A percentile compares a stretch with the other conserved stretches of the same genome.
These are phyloP conservation scores for Batkoa obscura DNA, from an alignment of 371 early-diverging fungal species.

Conservation along the genomic window DNA sequence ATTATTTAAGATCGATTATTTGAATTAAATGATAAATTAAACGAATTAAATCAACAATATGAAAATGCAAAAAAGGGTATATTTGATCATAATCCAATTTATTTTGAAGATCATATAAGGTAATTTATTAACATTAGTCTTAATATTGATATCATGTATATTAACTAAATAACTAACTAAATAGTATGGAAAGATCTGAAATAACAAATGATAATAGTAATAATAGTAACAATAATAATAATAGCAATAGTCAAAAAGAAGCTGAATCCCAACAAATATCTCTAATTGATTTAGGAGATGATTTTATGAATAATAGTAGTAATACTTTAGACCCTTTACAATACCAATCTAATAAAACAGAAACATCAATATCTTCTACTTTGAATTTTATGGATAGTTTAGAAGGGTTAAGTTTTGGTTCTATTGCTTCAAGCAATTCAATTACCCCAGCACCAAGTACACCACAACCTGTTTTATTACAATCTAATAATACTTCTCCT, in stretches of 20 bases:
- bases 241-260: background rate
- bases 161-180: no score
- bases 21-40: background rate
- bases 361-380: background rate
- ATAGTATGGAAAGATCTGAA: no score
- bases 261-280: background rate
- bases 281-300: conserved; percentile 4
- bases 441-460: background rate
- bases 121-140: no score
- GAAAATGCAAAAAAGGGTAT: conserved; percentile 1
- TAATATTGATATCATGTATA: no score
- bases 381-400: background rate
- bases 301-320: background rate
- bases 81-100: background rate
- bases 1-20: background rate
- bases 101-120: no score
- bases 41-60: background rate
- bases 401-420: background rate
- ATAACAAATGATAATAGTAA: no score
- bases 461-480: background rate
- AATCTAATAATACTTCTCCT: background rate
- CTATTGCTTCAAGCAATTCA: background rate
- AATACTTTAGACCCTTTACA: background rate
- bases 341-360: background rate
- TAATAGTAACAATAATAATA: no score